phyloP scores from a whole-genome alignment of 331 rosid species.

The Cydonia oblonga region DNA sequence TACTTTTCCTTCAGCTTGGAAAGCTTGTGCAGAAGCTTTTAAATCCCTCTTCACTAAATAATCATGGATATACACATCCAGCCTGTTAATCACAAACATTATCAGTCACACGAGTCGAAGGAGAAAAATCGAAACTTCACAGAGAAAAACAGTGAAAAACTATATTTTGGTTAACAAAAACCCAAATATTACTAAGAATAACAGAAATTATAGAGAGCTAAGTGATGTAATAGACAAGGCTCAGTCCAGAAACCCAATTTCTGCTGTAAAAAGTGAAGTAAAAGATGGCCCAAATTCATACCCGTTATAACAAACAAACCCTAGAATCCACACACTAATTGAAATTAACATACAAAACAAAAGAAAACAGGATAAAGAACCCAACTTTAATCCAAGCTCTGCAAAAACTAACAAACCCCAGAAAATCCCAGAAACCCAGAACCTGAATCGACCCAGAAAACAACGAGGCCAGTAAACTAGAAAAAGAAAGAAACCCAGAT shows the following conservation, averaged over 20 bases:
- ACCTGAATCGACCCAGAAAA: slow-evolving; percentile 23
- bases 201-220: not conserved
- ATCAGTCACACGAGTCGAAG: slow-evolving; percentile 7
- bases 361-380: not conserved
- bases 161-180: not conserved
- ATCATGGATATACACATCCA: slow-evolving; percentile 97
- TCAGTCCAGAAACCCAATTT: slow-evolving; percentile 23
- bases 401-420: slow-evolving; percentile 6
- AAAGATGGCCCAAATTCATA: slow-evolving; percentile 9
- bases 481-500: slow-evolving; percentile 23
- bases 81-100: slow-evolving; percentile 34
- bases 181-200: not conserved
- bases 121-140: slow-evolving; percentile 10
- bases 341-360: not conserved
- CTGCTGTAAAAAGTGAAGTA: slow-evolving; percentile 2
- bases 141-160: not conserved
- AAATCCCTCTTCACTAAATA: slow-evolving; percentile 91
- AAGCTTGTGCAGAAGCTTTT: slow-evolving; percentile 97
- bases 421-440: slow-evolving; percentile 14
- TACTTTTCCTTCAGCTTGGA: slow-evolving; percentile 96
- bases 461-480: not conserved
- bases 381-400: slow-evolving; percentile 14
- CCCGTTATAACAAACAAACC: slow-evolving; percentile 24
- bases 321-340: slow-evolving; percentile 19
- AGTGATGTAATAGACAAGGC: not conserved